Evolutionary conservation across 73 alveolate genomes (phyloP), one percentile per base, ranked within the genome.

Genomic region (Paraurostyla sp.): DNA sequence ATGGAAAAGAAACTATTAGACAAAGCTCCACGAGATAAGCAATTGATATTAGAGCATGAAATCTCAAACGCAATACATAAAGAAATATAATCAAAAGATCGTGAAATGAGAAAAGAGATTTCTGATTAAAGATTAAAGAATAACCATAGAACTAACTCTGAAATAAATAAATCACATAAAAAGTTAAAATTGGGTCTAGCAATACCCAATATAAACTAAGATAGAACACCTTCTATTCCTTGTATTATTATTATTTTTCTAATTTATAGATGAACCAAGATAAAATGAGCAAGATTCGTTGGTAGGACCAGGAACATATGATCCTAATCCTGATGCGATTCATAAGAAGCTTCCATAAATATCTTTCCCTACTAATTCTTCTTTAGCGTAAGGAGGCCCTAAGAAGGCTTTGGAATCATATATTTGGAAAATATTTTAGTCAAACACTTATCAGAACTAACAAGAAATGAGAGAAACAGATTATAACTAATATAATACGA

Each of bases 141-240:
- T 25, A 75, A 3, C 43, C 50, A 11, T 7, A 75, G 6, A 20
- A 46, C 38, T 56, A 9, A 16, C 73, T 56, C 73, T 11, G 33
- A 30, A 25, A 15, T 4, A 6, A 6, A 46, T 23, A 18, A 13
- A 4, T 18, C 15, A 75, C 6, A 50, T n/a, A 32, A 29, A 48
- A 49, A 75, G 75, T 46, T 75, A 23, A n/a, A 46, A 27, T 46
- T 51, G 6, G 73, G 87, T 11, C 25, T 49, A 48, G 87, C 69
- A 16, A 46, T 75, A 6, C 11, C 75, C 9, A n/a, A 16, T 18
- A 46, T 9, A 22, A 22, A 1, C 27, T 6, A 46, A 33, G 87
- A 75, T 25, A 75, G 48, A 50, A 51, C 48, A 6, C 93, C 93
- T 25, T 71, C 93, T 7, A 85, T 85, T 33, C 93, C 93, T 29